phyloP scores from a whole-genome alignment of 805 yeast species.

The Pichia occidentalis region DNA sequence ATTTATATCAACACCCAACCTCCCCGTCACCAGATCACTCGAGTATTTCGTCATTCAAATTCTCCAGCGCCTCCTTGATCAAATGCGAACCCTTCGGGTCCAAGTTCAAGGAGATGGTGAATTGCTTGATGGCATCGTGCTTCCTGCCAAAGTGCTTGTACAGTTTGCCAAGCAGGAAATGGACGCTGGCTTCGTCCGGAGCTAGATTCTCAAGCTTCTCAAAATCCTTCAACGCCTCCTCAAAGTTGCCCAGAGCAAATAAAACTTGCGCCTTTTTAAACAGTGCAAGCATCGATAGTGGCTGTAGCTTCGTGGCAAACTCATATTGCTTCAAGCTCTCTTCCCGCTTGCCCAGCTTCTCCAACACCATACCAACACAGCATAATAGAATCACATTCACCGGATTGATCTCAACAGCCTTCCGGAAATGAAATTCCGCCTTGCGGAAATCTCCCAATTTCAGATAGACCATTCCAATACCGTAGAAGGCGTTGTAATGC shows the following conservation, averaged over 20 bases:
- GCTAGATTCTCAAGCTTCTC: constrained; percentile 68
- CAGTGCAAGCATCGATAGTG: constrained; percentile 75
- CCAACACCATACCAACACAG: constrained; percentile 91
- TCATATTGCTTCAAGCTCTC: constrained; percentile 79
- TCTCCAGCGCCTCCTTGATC: constrained; percentile 78
- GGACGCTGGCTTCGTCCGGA: constrained; percentile 94
- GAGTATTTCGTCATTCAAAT: constrained; percentile 23
- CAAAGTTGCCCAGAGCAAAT: constrained; percentile 62
- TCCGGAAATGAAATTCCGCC: constrained; percentile 82
- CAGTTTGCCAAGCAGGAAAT: constrained; percentile 79
- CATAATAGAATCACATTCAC: constrained; percentile 83
- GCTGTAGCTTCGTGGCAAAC: constrained; percentile 77
- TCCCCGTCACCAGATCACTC: constrained; percentile 1
- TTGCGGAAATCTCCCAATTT: constrained; percentile 76
- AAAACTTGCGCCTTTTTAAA: constrained; percentile 84
- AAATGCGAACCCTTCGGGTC: constrained; percentile 91
- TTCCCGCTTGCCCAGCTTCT: constrained; percentile 59
- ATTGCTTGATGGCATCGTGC: constrained; percentile 73
- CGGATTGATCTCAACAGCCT: constrained; percentile 85
- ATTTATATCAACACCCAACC: constrained; percentile 13
- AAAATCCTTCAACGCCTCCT: constrained; percentile 67
- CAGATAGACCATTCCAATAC: constrained; percentile 89
- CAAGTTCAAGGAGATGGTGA: constrained; percentile 80
- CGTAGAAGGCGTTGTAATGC: constrained; percentile 93
- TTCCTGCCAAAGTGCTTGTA: constrained; percentile 71